Conservation (phyloP, 164 flowering plant species). For the Akebia trifoliata region DNA sequence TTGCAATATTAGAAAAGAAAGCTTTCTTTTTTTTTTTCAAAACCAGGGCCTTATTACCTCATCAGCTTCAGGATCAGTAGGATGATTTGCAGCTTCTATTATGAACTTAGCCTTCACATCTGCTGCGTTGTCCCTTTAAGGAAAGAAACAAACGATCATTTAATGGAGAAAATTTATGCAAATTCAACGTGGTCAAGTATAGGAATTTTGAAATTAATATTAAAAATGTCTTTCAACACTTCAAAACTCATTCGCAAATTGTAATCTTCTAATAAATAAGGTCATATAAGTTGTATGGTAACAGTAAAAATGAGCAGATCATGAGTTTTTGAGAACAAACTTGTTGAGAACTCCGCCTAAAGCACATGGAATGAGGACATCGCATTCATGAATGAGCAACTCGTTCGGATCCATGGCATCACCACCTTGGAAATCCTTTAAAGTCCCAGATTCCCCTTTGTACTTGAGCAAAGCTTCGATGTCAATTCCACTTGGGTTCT, state of each 20-base stretch:
- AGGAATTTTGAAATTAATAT: not conserved
- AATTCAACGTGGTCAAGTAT: not conserved
- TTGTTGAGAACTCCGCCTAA: conserved; percentile 77
- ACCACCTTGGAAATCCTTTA: conserved; percentile 50
- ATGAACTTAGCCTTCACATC: conserved; percentile 71
- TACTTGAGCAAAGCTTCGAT: conserved; percentile 47
- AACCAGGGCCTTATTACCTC: conserved; percentile 36
- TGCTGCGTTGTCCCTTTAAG: conserved; percentile 64
- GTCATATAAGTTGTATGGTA: no score
- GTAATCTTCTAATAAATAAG: not conserved
- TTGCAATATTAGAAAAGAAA: not conserved
- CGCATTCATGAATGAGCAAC: conserved; percentile 71
- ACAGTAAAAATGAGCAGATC: no score
- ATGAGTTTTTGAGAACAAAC: conserved; percentile 24
- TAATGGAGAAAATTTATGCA: not conserved
- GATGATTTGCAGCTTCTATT: conserved; percentile 80
- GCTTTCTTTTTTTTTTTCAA: not conserved
- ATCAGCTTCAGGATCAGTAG: conserved; percentile 82
- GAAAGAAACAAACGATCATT: no score
- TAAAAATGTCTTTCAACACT: not conserved
- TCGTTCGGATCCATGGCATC: conserved; percentile 51
- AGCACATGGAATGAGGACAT: conserved; percentile 84
- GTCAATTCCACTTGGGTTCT: conserved; percentile 56
- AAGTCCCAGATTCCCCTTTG: conserved; percentile 38
- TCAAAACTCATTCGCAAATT: not conserved